These are phyloP conservation scores for Spathaspora sp. DNA, from an alignment of 1,139 yeast genomes.

Conservation along the genomic window DNA sequence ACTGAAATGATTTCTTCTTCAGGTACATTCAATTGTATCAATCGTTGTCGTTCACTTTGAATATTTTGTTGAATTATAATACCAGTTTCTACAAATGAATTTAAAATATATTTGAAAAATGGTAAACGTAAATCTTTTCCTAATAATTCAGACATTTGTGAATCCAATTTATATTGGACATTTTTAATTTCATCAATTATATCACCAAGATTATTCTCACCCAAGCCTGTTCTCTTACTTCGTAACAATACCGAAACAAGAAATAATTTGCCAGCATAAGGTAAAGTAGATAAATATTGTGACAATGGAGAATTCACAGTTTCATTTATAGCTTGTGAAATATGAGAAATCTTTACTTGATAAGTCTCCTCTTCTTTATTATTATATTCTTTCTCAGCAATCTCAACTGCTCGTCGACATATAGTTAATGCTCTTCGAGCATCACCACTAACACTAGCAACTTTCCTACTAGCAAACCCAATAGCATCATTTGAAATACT, in stretches of 20 bases:
- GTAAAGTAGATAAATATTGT: constrained; percentile 55
- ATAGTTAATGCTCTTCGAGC: constrained; percentile 91
- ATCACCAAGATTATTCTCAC: constrained; percentile 74
- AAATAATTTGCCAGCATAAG: constrained; percentile 71
- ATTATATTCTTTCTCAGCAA: constrained; percentile 64
- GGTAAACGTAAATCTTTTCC: constrained; percentile 30
- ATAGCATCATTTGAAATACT: constrained; percentile 72
- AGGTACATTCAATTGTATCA: constrained; percentile 64
- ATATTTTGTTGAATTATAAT: constrained; percentile 64
- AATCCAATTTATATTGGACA: constrained; percentile 28
- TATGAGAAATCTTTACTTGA: constrained; percentile 66
- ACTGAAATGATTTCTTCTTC: constrained; percentile 67
- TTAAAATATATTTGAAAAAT: constrained; percentile 53
- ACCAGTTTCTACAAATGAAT: constrained; percentile 78
- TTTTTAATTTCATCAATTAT: constrained; percentile 72
- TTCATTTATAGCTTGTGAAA: constrained; percentile 77
- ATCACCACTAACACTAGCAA: constrained; percentile 96
- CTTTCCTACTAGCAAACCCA: constrained; percentile 89
- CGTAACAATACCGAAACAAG: constrained; percentile 66
- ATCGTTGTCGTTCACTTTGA: constrained; percentile 64
- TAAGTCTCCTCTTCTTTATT: constrained; percentile 35
- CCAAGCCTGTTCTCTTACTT: constrained; percentile 65
- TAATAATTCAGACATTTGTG: constrained; percentile 11
- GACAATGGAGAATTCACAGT: constrained; percentile 73
- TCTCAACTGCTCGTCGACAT: constrained; percentile 85